Base-by-base conservation (phyloP, 495 filamentous ascomycete species). In the Staphylotrichum longicolle region DNA sequence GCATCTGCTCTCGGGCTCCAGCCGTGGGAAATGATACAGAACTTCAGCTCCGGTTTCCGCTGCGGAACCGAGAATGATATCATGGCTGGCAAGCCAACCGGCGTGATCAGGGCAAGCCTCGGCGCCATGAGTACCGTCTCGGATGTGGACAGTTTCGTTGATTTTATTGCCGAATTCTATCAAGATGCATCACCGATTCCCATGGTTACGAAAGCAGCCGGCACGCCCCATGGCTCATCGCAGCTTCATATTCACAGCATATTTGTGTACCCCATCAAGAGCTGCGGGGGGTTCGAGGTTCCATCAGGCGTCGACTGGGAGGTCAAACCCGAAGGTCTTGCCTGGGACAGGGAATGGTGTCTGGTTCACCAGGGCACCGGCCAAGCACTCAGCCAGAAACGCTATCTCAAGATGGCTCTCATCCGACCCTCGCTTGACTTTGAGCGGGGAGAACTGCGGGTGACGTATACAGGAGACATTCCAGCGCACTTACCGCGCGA, bases 311-410 rank as follows among this genome's bases (percentile, higher is more conserved):
- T 74, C 30, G 68, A 78, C 20, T 97, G 93, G 93, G 86, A 90
- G 68, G 81, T 96, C 33, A 83, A 79, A 51, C 74, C 78, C 14
- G 88, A 95, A 73, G 93, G 93, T 0, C 76, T 97, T 6, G 88
- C 86, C 15, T 96, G 92, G 92, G 93, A 97, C 71, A 78, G 92
- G 54, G 93, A 97, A 74, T 97, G 93, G 93, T 96, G 91, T 69
- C 74, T 97, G 14, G 82, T 97, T 14, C 91, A 96, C 70, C 84
- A 87, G 67, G 89, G 90, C 8, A 92, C 91, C 3, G 86, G 86
- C 0, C 83, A 83, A 50, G 89, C 86, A 0, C 74, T 97, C 52
- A 93, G 82, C 63, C 91, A 95, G 70, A 96, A 96, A 73, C 78
- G 83, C 58, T 86, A 95, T 68, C 90, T 90, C 3, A 81, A 78